A percentile compares a stretch with the other conserved stretches of the same genome.
These are phyloP conservation scores for Colletotrichum eremochloae DNA, from an alignment of 2,329 filamentous ascomycete genomes.

Conservation along the genomic window DNA sequence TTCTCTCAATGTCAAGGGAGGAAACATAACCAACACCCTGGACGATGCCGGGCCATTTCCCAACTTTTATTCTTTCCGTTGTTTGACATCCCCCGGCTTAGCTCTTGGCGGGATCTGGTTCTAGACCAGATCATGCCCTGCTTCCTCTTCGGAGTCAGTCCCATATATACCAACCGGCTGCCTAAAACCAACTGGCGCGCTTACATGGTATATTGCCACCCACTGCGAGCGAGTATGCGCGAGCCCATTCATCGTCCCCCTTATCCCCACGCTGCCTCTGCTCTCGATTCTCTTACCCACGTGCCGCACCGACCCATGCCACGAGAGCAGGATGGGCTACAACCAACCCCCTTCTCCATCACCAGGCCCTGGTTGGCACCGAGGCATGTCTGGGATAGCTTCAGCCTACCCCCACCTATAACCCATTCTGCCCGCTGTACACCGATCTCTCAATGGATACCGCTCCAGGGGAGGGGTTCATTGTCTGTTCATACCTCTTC, in stretches of 20 bases:
- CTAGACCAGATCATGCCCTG: conserved; percentile 22
- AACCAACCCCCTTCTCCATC: conserved; percentile 12
- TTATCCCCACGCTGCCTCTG: conserved; percentile 27
- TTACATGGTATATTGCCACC: conserved; percentile 33
- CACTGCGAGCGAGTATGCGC: conserved; percentile 28
- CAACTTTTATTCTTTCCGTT: conserved; percentile 12
- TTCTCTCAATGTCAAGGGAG: conserved; percentile 4
- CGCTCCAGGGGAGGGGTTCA: conserved; percentile 11
- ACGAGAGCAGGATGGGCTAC: conserved; percentile 7
- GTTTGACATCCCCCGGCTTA: conserved; percentile 11
- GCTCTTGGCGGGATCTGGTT: conserved; percentile 2
- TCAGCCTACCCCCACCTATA: conserved; percentile 31
- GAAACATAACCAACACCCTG: conserved; percentile 13
- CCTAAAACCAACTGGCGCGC: conserved; percentile 19
- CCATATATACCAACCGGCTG: conserved; percentile 17
- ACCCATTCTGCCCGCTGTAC: conserved; percentile 20
- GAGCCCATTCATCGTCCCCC: conserved; percentile 28
- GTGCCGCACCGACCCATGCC: conserved; percentile 6
- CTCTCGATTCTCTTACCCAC: conserved; percentile 18
- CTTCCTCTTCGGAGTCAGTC: conserved; percentile 5
- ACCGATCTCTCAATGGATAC: conserved; percentile 24
- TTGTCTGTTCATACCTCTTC: conserved; percentile 22
- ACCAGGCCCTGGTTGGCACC: conserved; percentile 25
- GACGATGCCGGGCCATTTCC: conserved; percentile 7
- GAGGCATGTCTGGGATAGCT: conserved; percentile 37